Percentiles rank a stretch among this genome's conserved stretches.
These are phyloP conservation scores for Ogataea methylovora DNA, from an alignment of 805 yeast genomes.

Conservation along the genomic window DNA sequence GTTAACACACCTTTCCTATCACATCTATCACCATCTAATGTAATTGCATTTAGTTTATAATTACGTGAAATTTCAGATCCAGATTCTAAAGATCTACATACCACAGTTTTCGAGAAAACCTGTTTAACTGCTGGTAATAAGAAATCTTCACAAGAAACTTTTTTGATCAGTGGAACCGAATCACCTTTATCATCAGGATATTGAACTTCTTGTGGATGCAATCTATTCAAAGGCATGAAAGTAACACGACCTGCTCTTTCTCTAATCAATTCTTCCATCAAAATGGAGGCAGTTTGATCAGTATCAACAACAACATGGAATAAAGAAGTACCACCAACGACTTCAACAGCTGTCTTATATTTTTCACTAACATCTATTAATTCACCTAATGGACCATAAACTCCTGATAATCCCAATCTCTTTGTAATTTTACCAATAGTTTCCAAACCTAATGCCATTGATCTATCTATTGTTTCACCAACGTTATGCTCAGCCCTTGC, in stretches of 20 bases:
- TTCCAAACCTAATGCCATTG: constrained; percentile 59
- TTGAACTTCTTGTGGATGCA: constrained; percentile 32
- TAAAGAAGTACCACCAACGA: constrained; percentile 77
- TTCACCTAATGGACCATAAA: constrained; percentile 83
- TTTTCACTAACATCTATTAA: constrained; percentile 74
- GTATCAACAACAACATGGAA: constrained; percentile 87
- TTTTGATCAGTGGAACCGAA: constrained; percentile 71
- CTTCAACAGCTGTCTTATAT: constrained; percentile 81
- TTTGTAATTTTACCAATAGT: constrained; percentile 59
- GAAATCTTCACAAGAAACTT: constrained; percentile 52
- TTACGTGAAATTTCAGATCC: constrained; percentile 62
- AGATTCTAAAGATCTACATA: constrained; percentile 58
- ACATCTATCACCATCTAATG: constrained; percentile 87
- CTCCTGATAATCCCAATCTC: constrained; percentile 50
- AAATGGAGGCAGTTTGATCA: constrained; percentile 71
- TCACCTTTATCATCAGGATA: constrained; percentile 64
- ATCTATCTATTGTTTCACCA: constrained; percentile 68
- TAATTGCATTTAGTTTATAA: constrained; percentile 65
- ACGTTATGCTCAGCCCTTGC: constrained; percentile 51
- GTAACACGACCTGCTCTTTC: constrained; percentile 80
- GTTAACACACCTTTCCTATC: constrained; percentile 77
- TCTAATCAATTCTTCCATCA: constrained; percentile 70
- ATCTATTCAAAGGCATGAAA: constrained; percentile 79
- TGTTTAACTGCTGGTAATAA: constrained; percentile 66
- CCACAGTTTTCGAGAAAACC: constrained; percentile 75